Evolutionary conservation across 495 filamentous ascomycete genomes (phyloP).

Genomic region (Pseudomonodictys pantanalensis): DNA sequence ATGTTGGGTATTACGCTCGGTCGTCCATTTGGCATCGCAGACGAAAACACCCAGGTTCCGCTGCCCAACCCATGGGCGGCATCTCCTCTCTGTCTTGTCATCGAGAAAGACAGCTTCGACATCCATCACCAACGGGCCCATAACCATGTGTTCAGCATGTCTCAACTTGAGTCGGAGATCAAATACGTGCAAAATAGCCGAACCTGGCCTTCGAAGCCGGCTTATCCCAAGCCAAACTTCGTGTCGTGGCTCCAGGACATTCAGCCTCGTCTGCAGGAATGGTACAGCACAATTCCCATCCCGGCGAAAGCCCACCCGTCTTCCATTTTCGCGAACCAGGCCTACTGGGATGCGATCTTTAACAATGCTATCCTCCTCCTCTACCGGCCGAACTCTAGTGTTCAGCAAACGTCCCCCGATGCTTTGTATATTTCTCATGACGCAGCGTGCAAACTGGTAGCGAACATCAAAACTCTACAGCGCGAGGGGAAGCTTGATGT

Average conservation of each 20-base stretch:
- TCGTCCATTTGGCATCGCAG: slow-evolving; percentile 33
- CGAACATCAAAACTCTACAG: slow-evolving; percentile 30
- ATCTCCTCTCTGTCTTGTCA: slow-evolving; percentile 1
- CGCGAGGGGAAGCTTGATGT: slow-evolving; percentile 32
- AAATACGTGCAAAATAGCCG: slow-evolving; percentile 33
- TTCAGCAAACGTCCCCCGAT: slow-evolving; percentile 24
- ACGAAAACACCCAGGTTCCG: slow-evolving; percentile 23
- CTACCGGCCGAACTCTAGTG: slow-evolving; percentile 31
- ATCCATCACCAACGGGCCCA: slow-evolving; percentile 30
- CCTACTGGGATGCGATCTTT: slow-evolving; percentile 35
- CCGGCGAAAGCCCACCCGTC: slow-evolving; percentile 29
- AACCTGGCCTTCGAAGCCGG: slow-evolving; percentile 23
- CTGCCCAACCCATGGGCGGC: slow-evolving; percentile 31
- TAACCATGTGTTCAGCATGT: slow-evolving; percentile 30
- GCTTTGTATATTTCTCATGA: slow-evolving; percentile 31
- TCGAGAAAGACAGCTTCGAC: slow-evolving; percentile 17
- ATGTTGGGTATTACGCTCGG: slow-evolving; percentile 33
- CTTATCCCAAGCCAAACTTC: slow-evolving; percentile 33
- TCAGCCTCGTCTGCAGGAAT: slow-evolving; percentile 32
- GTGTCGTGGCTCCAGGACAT: slow-evolving; percentile 32
- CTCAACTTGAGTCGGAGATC: slow-evolving; percentile 34
- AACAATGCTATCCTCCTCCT: slow-evolving; percentile 30
- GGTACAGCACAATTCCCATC: slow-evolving; percentile 31
- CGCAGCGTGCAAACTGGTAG: slow-evolving; percentile 31
- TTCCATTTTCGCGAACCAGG: slow-evolving; percentile 32